Evolutionary conservation across 768 basidiomycete species (phyloP), one percentile per base, ranked within the genome.

Genomic region (Russula dissimulans): DNA sequence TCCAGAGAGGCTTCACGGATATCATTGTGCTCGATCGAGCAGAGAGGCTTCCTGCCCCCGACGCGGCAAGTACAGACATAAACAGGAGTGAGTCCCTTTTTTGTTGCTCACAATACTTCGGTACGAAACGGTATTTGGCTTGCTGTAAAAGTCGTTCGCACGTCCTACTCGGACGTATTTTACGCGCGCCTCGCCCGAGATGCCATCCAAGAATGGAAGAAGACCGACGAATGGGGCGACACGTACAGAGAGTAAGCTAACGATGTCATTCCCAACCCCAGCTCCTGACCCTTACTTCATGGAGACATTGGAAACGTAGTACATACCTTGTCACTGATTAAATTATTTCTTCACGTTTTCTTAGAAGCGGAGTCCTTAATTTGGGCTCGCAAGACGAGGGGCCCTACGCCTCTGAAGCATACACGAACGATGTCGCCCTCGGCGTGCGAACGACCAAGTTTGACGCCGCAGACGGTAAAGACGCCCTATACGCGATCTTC

Each of bases 11-110:
- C 17, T 93, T 85, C 72, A 77, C 71, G 15, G 68, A 85, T 59
- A 79, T 95, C 63, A 89, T 83, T 0, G 73, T 97, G 7, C 76
- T 95, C 52, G 94, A 95, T 69, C 79, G 85, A 63, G 81, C 89
- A 7, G 67, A 69, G 1, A 73, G 73, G 3, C 68, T 95, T 4
- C 94, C 94, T 3, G 91, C 94, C 1, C 79, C 82, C 3, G 93
- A 95, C 68, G 90, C 87, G 9, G 89, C 93, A 1, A 81, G 81
- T 60, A 79, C 78, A 1, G 84, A 80, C 65, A 69, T 81, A 36
- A 80, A 74, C 72, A 72, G 79, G 69, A 69, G 73, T 73, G 48
- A 51, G 71, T 11, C 36, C 17, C 44, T 15, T 41, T 42, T 36
- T 4, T 36, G 10, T 36, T 36, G 5, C 34, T 36, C 3, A 36